Evolutionary conservation across 2,329 filamentous ascomycete genomes (phyloP).

Genomic region (Thelonectria blattea): DNA sequence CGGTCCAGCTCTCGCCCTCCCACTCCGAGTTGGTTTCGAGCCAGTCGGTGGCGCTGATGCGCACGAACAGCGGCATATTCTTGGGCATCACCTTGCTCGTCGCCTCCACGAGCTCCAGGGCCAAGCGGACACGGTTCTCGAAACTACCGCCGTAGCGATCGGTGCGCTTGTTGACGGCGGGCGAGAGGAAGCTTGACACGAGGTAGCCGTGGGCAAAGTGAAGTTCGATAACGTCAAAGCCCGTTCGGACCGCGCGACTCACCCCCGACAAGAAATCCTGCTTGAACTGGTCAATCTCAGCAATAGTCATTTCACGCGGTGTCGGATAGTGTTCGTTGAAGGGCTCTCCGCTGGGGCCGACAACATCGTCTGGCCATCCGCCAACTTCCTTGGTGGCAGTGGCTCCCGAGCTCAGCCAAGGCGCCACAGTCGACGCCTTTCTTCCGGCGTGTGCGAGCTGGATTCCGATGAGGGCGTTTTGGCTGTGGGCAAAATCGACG

Average conservation of each 20-base stretch:
- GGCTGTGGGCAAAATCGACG: constrained; percentile 71
- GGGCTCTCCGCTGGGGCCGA: constrained; percentile 53
- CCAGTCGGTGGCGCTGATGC: constrained; percentile 79
- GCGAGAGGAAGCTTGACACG: constrained; percentile 72
- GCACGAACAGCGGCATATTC: constrained; percentile 73
- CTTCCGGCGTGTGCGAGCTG: constrained; percentile 74
- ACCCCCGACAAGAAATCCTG: constrained; percentile 60
- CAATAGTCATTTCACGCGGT: constrained; percentile 69
- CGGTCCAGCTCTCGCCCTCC: constrained; percentile 68
- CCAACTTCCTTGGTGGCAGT: constrained; percentile 54
- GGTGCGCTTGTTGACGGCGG: constrained; percentile 71
- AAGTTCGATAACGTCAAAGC: constrained; percentile 73
- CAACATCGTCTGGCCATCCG: constrained; percentile 61
- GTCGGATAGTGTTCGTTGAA: constrained; percentile 64
- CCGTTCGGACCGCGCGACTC: constrained; percentile 64
- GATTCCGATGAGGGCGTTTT: constrained; percentile 69
- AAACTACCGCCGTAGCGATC: constrained; percentile 73
- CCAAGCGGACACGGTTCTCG: constrained; percentile 73
- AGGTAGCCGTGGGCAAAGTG: constrained; percentile 84
- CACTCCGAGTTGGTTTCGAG: constrained; percentile 65
- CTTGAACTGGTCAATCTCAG: constrained; percentile 71
- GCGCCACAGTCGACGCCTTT: constrained; percentile 58
- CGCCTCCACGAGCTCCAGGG: constrained; percentile 69
- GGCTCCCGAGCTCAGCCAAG: constrained; percentile 57
- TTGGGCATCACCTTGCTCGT: constrained; percentile 68